Evolutionary conservation across 2,329 filamentous ascomycete species (phyloP), one percentile per base, ranked within the genome.

Genomic region (Xylaria multiplex): DNA sequence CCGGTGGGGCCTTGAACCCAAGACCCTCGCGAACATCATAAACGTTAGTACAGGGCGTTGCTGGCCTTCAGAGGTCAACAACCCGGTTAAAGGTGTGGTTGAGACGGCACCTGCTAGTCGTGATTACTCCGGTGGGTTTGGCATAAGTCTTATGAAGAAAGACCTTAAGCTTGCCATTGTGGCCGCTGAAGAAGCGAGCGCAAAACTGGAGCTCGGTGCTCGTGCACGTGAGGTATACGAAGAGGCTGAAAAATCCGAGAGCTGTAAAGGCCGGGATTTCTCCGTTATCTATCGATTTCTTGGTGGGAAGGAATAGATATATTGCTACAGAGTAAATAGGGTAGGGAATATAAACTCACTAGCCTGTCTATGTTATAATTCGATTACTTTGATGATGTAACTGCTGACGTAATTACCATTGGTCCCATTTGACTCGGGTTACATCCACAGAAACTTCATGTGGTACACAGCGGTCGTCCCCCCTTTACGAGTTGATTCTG

Each of bases 31-130:
- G 0, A 89, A 90, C 58, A 89, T 99, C 79, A 93, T 99, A 82
- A 98, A 97, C 77, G 91, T 91, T 3, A 96, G 93, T 72, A 97
- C 95, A 0, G 96, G 96, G n/a, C 88, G 86, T 70, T 98, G 94
- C 84, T 99, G 96, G 96, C 93, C 95, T 1, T 96, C 91, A 74
- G 94, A 97, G 80, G 84, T 97, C 68, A 99, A 99, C 81, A 98
- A 98, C 77, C 96, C 96, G 0, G 93, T 98, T 2, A 89, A 89
- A 11, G 94, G 93, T 14, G 93, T 97, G 0, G 85, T 95, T 24
- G 88, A 90, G 67, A 87, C 85, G 0, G 87, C 93, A 1, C 93
- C 95, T 0, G 91, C 93, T 0, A 87, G 85, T 61, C 84, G 91
- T 63, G 93, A 91, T 60, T 99, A 93, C 73, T 79, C 82, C 19